Evolutionary conservation across 208 protist species (phyloP).

Genomic region (Leptomonas seymouri): DNA sequence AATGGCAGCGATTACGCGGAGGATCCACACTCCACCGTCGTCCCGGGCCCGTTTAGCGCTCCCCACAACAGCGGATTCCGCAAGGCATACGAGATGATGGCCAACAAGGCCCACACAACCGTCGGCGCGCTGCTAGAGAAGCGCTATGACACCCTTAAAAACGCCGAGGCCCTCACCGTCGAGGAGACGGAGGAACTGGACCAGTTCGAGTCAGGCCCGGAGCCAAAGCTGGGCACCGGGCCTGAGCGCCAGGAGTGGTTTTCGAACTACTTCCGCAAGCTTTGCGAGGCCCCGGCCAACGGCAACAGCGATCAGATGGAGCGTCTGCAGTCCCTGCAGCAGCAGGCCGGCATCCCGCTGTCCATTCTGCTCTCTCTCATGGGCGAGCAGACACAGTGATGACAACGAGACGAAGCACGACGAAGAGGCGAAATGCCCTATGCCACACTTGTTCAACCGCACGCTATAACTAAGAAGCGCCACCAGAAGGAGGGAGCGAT

Average conservation of each 20-base stretch:
- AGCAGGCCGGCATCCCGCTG: constrained; percentile 87
- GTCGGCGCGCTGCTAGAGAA: constrained; percentile 79
- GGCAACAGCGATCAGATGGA: constrained; percentile 70
- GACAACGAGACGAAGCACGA: constrained; percentile 10
- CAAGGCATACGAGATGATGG: constrained; percentile 86
- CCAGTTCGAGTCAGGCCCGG: constrained; percentile 58
- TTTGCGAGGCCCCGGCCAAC: constrained; percentile 39
- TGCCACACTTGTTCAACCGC: too few relatives aligned
- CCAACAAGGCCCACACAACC: constrained; percentile 65
- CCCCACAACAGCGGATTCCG: constrained; percentile 79
- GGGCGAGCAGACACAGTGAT: constrained; percentile 46
- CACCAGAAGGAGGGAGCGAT: too few relatives aligned
- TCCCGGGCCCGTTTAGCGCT: constrained; percentile 82
- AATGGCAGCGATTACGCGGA: constrained; percentile 78
- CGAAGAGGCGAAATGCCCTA: neutral
- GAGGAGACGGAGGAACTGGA: constrained; percentile 66
- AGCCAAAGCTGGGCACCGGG: constrained; percentile 41
- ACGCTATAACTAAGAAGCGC: too few relatives aligned
- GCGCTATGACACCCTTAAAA: constrained; percentile 75
- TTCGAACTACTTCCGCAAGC: constrained; percentile 57
- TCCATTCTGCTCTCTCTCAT: constrained; percentile 81
- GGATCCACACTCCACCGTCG: constrained; percentile 64
- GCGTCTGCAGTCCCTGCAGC: constrained; percentile 80
- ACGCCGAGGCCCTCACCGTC: constrained; percentile 36
- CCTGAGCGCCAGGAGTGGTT: constrained; percentile 78